phyloP scores from a whole-genome alignment of 192 early-diverging fungal genomes.

The Coemansia sp. region DNA sequence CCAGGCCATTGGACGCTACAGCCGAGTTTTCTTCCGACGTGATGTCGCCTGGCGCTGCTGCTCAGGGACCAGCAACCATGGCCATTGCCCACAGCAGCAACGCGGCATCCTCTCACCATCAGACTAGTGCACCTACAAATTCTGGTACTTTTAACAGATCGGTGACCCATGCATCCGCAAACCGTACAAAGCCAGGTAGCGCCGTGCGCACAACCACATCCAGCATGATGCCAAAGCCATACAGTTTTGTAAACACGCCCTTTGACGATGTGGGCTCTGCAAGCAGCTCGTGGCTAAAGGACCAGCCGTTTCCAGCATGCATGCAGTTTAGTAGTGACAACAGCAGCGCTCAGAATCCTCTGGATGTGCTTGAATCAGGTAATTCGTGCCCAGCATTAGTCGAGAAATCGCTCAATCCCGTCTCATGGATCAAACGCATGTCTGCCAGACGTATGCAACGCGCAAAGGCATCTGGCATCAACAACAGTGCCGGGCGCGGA shows the following conservation, averaged over 20 bases:
- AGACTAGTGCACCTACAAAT: too few relatives aligned
- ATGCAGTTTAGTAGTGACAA: too few relatives aligned
- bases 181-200: too few relatives aligned
- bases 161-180: too few relatives aligned
- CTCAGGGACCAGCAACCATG: neutral
- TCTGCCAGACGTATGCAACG: constrained; percentile 33
- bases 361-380: neutral
- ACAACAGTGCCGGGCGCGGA: neutral
- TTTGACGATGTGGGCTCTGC: constrained; percentile 33
- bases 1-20: too few relatives aligned
- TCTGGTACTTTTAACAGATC: too few relatives aligned
- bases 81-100: neutral
- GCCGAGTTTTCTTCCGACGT: too few relatives aligned
- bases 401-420: constrained; percentile 43
- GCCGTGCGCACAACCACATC: neutral
- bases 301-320: constrained; percentile 8
- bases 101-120: neutral
- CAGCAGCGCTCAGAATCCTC: neutral
- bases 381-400: constrained; percentile 7
- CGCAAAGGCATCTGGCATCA: neutral
- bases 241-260: constrained; percentile 27
- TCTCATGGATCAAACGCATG: constrained; percentile 36
- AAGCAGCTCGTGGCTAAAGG: constrained; percentile 29
- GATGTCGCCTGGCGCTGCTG: too few relatives aligned
- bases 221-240: constrained; percentile 17